These are phyloP conservation scores for Pseudopithomyces chartarum DNA, from an alignment of 2,329 filamentous ascomycete species.

Conservation along the genomic window DNA sequence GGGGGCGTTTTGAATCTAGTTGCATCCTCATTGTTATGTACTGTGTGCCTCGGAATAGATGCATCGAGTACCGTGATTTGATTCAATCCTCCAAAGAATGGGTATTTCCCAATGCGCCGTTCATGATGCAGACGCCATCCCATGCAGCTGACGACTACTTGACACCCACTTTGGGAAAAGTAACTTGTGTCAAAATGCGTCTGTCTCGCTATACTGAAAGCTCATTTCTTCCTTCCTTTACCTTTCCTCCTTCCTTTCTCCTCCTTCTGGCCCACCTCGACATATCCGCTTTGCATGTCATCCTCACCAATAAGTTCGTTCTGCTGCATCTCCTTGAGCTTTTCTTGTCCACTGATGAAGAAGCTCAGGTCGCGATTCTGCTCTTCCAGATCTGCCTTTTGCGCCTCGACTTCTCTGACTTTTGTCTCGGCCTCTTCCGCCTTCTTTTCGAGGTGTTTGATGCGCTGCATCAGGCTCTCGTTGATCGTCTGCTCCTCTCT, in stretches of 20 bases:
- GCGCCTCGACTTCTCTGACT: slow-evolving; percentile 43
- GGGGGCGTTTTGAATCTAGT: background rate
- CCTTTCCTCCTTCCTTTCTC: slow-evolving; percentile 31
- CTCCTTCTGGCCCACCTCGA: slow-evolving; percentile 35
- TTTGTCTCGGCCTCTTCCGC: slow-evolving; percentile 60
- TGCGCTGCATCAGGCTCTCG: slow-evolving; percentile 79
- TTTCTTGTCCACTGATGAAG: slow-evolving; percentile 84
- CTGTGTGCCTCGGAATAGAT: background rate
- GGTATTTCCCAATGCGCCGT: slow-evolving; percentile 3
- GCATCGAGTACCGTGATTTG: background rate
- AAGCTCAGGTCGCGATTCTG: slow-evolving; percentile 86
- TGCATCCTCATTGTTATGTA: background rate
- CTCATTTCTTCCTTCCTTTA: slow-evolving; percentile 30
- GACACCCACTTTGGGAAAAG: background rate
- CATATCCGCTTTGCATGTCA: slow-evolving; percentile 55
- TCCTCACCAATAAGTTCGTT: slow-evolving; percentile 78
- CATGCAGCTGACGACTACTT: background rate
- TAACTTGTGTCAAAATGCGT: background rate
- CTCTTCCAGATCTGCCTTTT: slow-evolving; percentile 77
- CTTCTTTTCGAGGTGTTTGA: slow-evolving; percentile 69
- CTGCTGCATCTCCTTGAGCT: slow-evolving; percentile 71
- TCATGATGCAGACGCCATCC: background rate
- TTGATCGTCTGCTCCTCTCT: slow-evolving; percentile 88
- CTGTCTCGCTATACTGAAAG: background rate
- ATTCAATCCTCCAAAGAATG: too few relatives aligned